Base-by-base conservation (phyloP, 176 grass and related monocot species). In the Oryza longistaminata region DNA sequence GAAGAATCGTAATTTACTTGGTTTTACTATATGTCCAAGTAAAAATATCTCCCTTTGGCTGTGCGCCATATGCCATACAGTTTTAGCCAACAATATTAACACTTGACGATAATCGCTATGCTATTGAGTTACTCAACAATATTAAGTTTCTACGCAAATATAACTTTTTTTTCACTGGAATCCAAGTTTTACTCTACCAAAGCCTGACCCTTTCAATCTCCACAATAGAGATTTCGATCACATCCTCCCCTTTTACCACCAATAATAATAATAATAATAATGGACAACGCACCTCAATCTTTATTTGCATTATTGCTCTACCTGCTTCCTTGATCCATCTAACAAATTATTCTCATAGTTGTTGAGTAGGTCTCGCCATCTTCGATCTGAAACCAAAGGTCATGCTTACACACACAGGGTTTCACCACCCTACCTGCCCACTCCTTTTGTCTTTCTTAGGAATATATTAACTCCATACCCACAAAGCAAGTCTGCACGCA, bases 401-500 rank as follows among this genome's bases (percentile, higher is more conserved):
- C 29, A 31, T 31, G 29, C 29, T 31, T 31, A 31, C 29, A 31
- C 29, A 31, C 29, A 31, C 29, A 31, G 29, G 29, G 29, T 31
- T 31, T 31, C 29, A 31, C 29, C 29, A 31, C 29, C 29, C 29
- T 2, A 62, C 60, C 60, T 79, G 48, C 48, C 48, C 52, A 58
- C 7, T 3, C 17, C 6, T 58, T 89, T 89, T 29, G 3, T 26
- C 71, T 76, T 76, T 89, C 0, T n/a, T 29, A 42, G 16, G 71
- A 85, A 85, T 70, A 81, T 81, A 75, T 81, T 35, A 81, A 17
- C 72, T 46, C 31, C 1, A 64, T 17, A 29, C 80, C 31, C 40
- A 49, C 21, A 33, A 62, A 15, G 25, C 42, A 82, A 72, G 17
- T 9, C 31, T 79, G 75, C 73, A n/a, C 22, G 71, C 58, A 62